These are phyloP conservation scores for Aspergillus baeticus DNA, from an alignment of 495 filamentous ascomycete species.

Conservation along the genomic window DNA sequence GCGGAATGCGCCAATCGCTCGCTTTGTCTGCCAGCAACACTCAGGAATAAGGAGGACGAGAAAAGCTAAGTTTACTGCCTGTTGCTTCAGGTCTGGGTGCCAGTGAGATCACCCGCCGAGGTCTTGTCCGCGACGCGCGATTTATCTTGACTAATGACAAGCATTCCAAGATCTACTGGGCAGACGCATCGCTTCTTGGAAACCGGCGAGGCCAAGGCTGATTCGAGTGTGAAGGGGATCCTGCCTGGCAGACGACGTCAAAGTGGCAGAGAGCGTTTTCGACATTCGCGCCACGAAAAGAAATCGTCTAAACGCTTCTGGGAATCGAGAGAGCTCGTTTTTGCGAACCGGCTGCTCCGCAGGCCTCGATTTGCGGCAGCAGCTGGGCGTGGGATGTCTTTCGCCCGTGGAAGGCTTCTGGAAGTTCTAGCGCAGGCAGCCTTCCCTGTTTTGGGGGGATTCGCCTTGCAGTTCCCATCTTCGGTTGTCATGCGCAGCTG, in stretches of 20 bases:
- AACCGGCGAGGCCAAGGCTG: background rate
- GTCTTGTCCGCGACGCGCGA: background rate
- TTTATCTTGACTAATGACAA: constrained; percentile 11
- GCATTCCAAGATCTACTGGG: background rate
- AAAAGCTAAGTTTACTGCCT: background rate
- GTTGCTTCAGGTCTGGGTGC: background rate
- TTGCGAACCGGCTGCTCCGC: background rate
- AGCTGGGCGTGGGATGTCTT: background rate
- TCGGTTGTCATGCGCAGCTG: background rate
- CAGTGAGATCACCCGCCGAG: background rate
- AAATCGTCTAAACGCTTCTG: background rate
- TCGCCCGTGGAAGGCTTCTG: background rate
- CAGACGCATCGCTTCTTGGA: background rate
- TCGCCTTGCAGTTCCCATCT: background rate
- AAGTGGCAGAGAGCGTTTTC: too few relatives aligned
- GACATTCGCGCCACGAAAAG: background rate
- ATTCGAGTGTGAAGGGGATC: too few relatives aligned
- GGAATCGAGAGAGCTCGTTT: background rate
- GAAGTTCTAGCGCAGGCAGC: constrained; percentile 1
- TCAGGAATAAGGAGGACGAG: background rate
- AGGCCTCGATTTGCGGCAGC: background rate
- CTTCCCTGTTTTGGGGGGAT: background rate
- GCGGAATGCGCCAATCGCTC: background rate
- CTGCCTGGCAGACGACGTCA: too few relatives aligned
- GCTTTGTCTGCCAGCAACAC: background rate